Evolutionary conservation across 495 filamentous ascomycete species (phyloP), one percentile per base, ranked within the genome.

Genomic region (Podospora bellae-mahoneyi): DNA sequence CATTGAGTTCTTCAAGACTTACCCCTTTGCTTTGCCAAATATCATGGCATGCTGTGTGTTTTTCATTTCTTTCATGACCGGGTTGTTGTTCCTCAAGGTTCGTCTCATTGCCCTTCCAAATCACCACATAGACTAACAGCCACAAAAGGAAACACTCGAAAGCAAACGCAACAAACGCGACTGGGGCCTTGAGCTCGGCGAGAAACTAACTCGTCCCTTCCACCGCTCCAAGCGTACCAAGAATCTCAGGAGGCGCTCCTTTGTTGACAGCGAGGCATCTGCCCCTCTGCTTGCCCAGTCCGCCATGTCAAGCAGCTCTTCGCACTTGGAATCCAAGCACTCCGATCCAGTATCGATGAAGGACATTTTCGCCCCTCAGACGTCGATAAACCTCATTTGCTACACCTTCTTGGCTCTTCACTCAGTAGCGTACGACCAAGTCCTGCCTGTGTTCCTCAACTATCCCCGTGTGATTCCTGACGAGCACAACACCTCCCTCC

Each of bases 1-100:
- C 23, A 87, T 82, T 27, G 82, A 78, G 57, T 90, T 93, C 69
- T 83, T 97, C 59, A 84, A 87, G 67, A 83, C 80, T 57, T 96
- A 87, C 75, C 94, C 94, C 0, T 98, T 94, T 77, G 81, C 85
- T 5, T 78, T 96, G 66, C 94, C 94, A 5, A 97, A 97, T 75
- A 58, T 98, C 26, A 81, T 92, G n/a, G 84, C 88, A 0, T 88
- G 88, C 62, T 64, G 75, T 18, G 84, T 97, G 58, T 95, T 95
- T 77, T 71, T 91, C 30, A 72, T 93, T 16, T 92, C 92, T 5
- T 86, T 95, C 34, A 77, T 81, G 5, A 89, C 86, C 26, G 92
- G 90, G 0, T 75, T 87, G 27, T 75, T 96, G 16, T 97, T 94
- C 74, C 78, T 97, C 9, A 82, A 85, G 75, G 75, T 76, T 23